Evolutionary conservation across 345 rosid species (phyloP).

Genomic region (Kandelia obovata): DNA sequence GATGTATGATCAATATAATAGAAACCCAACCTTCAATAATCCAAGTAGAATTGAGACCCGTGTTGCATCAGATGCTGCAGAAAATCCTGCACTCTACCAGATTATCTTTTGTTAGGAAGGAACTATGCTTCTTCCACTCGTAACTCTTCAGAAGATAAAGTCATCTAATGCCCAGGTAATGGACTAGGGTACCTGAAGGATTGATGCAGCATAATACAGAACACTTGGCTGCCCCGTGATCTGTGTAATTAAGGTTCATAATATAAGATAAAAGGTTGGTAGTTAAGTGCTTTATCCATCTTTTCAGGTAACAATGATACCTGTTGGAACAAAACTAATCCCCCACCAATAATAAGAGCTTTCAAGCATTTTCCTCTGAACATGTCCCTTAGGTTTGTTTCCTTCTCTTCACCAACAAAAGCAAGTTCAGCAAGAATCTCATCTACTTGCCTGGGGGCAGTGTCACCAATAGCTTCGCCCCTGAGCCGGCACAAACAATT

Average conservation of each 20-base stretch:
- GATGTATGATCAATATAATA: background rate
- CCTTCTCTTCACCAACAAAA: constrained; percentile 63
- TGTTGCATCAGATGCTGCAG: constrained; percentile 96
- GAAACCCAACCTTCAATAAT: constrained; percentile 58
- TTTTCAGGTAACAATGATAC: constrained; percentile 27
- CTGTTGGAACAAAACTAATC: constrained; percentile 95
- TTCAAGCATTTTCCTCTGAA: constrained; percentile 80
- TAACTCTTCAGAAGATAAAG: constrained; percentile 6
- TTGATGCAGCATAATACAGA: constrained; percentile 85
- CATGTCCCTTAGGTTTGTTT: constrained; percentile 53
- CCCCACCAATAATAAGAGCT: constrained; percentile 81
- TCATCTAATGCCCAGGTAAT: background rate
- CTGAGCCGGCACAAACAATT: constrained; percentile 63
- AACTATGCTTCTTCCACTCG: constrained; percentile 1
- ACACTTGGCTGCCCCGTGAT: constrained; percentile 99
- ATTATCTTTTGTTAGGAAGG: constrained; percentile 20
- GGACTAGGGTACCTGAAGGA: constrained; percentile 58
- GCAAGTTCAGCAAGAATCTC: constrained; percentile 72
- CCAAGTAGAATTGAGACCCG: constrained; percentile 91
- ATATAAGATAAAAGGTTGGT: constrained; percentile 3
- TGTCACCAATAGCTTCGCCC: constrained; percentile 65
- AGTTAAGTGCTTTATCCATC: background rate
- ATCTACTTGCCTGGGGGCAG: constrained; percentile 61
- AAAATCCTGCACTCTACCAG: constrained; percentile 86
- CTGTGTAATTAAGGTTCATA: constrained; percentile 48